Evolutionary conservation across 805 yeast species (phyloP).

Genomic region (Komagataella ulmi): DNA sequence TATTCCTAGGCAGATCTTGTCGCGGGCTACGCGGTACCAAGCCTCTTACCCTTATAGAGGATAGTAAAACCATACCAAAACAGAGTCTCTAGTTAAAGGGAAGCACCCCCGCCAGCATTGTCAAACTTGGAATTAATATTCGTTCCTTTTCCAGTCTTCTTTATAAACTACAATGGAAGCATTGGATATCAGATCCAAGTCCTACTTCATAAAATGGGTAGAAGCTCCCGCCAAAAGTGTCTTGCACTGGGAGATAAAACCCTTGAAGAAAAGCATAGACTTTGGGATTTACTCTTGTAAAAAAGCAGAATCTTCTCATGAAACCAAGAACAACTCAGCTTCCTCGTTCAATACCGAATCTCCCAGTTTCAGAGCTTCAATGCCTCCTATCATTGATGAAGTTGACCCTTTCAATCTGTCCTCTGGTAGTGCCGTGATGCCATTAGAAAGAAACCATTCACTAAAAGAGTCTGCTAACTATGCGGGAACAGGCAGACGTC

Average conservation of each 20-base stretch:
- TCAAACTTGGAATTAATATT: neutral
- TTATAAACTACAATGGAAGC: constrained; percentile 52
- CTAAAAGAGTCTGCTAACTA: constrained; percentile 5
- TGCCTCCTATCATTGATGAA: neutral
- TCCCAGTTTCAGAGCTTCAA: neutral
- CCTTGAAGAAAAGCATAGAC: constrained; percentile 49
- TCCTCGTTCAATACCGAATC: neutral
- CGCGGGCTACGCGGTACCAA: neutral
- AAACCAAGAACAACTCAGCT: neutral
- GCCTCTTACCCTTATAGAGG: neutral
- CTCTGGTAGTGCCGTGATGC: neutral
- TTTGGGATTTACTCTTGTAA: constrained; percentile 19
- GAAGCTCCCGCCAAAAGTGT: constrained; percentile 53
- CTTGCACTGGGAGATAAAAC: constrained; percentile 73
- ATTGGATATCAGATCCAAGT: constrained; percentile 79
- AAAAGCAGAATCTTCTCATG: constrained; percentile 4
- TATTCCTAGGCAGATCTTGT: neutral
- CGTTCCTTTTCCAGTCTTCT: neutral
- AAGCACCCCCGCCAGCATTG: neutral
- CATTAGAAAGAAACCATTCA: neutral
- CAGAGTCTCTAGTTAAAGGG: neutral
- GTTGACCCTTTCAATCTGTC: neutral
- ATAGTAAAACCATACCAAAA: neutral
- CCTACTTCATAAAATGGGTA: constrained; percentile 87
- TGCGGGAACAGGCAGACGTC: constrained; percentile 1